Base-by-base conservation (phyloP, 78 protist genomes). In the Dictyostelium firmibasis region DNA sequence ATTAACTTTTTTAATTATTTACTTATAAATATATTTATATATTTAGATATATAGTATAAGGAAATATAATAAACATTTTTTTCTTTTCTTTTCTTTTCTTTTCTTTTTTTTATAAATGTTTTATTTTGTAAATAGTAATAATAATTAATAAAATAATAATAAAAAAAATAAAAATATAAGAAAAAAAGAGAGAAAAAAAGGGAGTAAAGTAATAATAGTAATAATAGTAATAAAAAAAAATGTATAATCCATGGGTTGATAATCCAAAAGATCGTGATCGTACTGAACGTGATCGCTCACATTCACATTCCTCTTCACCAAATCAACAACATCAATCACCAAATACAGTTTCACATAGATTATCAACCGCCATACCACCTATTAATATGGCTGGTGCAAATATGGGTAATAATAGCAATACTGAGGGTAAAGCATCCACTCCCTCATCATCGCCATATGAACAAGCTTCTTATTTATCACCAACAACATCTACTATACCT, bases 231-330 rank as follows among this genome's bases (percentile, higher is more conserved):
- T 3, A 9, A 14, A 13, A 3, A 70, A 25, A 70, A 70, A 72
- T 72, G 79, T 72, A 72, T 33, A 72, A 72, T 4, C 79, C 79
- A 72, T 72, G 79, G 79, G 79, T 72, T 29, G 79, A 72, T 33
- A 72, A 72, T 72, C 79, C 79, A 16, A 72, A 72, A 31, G 79
- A 72, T 33, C 36, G 79, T 33, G 79, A 72, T 33, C 79, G 79
- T 33, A 35, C 35, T 27, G 79, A 72, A 33, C 36, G 79, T 29
- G 79, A 72, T 29, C 36, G 79, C 5, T 31, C 41, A 18, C 41
- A 72, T 33, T 72, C 79, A 33, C 79, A 72, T 33, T 72, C 79
- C 13, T 29, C 36, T 29, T 72, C 79, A 72, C 44, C 79, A 14
- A 29, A 11, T 31, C 79, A 72, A 70, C 25, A 64, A 23, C 75